Percentiles rank a stretch among this genome's conserved stretches.
These are phyloP conservation scores for Fusarium hostae DNA, from an alignment of 2,329 filamentous ascomycete species.

Conservation along the genomic window DNA sequence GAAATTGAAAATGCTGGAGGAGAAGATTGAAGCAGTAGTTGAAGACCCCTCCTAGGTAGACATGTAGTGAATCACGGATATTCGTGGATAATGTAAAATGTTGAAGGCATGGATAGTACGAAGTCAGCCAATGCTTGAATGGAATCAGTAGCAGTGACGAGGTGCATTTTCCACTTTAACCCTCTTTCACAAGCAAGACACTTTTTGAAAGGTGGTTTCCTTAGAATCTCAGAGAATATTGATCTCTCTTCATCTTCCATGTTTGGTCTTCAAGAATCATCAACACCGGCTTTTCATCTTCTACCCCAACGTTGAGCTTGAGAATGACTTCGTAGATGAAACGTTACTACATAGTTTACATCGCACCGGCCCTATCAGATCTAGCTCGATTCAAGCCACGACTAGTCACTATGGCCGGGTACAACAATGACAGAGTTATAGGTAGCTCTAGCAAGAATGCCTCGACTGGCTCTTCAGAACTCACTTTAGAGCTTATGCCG, in stretches of 20 bases:
- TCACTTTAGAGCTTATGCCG: constrained; percentile 20
- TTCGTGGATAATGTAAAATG: background rate
- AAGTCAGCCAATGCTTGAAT: background rate
- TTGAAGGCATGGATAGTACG: background rate
- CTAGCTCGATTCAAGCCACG: background rate
- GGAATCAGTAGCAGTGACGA: background rate
- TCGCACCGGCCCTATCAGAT: background rate
- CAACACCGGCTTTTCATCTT: background rate
- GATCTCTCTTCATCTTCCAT: background rate
- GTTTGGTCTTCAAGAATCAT: background rate
- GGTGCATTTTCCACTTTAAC: background rate
- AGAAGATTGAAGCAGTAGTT: background rate
- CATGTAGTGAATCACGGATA: background rate
- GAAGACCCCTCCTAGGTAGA: background rate
- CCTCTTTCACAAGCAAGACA: background rate
- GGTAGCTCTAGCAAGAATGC: background rate
- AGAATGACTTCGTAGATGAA: background rate
- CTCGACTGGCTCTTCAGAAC: background rate
- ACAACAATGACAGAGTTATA: background rate
- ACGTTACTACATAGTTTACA: background rate
- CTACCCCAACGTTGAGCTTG: background rate
- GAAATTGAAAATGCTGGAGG: background rate
- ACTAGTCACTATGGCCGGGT: background rate
- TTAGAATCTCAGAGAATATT: background rate
- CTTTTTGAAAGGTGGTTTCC: background rate